Evolutionary conservation across 2,329 filamentous ascomycete species (phyloP), one percentile per base, ranked within the genome.

Genomic region (Orbilia ellipsospora): DNA sequence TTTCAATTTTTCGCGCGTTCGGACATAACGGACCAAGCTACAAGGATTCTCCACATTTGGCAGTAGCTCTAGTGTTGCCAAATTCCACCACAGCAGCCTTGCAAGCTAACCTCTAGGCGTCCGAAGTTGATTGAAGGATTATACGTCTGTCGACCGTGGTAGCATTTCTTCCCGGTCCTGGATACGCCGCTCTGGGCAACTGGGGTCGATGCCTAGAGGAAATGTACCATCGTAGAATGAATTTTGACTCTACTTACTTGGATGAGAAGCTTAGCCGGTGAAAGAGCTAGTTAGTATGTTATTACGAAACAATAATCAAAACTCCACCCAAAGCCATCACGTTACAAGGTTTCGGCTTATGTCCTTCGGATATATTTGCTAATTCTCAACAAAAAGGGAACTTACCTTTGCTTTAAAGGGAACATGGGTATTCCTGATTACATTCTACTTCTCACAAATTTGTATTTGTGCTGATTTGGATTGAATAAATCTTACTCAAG

Each of bases 41-140:
- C 31, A 10, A 6, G 31, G 31, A 7, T 36, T 36, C 31, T 18
- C 51, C 23, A 23, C 4, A 26, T 55, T 55, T 55, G 51, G 51
- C 20, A 55, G 51, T 8, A 55, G 23, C 51, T 55, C 15, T 16
- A 6, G 51, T 55, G 51, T 55, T 55, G 51, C 23, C 20, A 52
- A 20, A 26, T 48, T 48, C 31, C 5, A 26, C n/a, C 18, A 18
- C 15, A 52, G 50, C 16, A 55, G 26, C 51, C 51, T 31, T 23
- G 51, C 16, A 51, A 20, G 15, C 18, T 48, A n/a, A 36, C 16
- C 44, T 12, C 51, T 55, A 31, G 54, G 54, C 54, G 54, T 57
- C 54, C 28, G 54, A 57, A 36, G n/a, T 52, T 18, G 48, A 52
- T 36, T 7, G 31, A 36, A 36, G 31, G 31, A 36, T 36, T 36